Evolutionary conservation across 139 green algal genomes (phyloP).

Genomic region (Coelastrella sp.): DNA sequence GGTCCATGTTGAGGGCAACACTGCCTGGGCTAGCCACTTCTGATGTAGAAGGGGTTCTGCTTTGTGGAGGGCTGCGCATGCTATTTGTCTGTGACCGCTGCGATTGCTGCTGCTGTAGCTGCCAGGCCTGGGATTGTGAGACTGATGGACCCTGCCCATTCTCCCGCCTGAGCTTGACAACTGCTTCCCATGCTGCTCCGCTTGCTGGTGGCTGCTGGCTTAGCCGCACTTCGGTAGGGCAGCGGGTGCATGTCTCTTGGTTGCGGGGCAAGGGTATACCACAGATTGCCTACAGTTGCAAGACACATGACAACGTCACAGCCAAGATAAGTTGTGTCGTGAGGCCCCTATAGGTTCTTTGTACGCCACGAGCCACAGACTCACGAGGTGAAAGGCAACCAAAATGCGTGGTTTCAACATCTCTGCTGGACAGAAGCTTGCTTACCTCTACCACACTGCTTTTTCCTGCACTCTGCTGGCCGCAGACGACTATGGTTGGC

Average conservation of each 20-base stretch:
- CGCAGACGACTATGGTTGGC: slow-evolving; percentile 53
- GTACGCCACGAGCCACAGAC: not conserved
- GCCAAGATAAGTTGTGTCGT: not conserved
- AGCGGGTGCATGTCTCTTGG: slow-evolving; percentile 61
- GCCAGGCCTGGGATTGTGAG: not conserved
- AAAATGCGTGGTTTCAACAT: too few species aligned
- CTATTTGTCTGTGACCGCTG: not conserved
- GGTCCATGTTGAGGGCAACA: not conserved
- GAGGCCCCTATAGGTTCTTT: too few species aligned
- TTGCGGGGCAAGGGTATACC: slow-evolving; percentile 56
- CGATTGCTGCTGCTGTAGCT: not conserved
- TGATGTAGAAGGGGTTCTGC: not conserved
- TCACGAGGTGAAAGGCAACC: too few species aligned
- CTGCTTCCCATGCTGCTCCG: slow-evolving; percentile 11
- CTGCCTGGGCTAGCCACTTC: not conserved
- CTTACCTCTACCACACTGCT: slow-evolving; percentile 34
- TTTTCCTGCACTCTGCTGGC: slow-evolving; percentile 61
- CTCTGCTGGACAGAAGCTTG: not conserved
- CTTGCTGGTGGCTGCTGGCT: slow-evolving; percentile 32
- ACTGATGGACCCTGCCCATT: not conserved
- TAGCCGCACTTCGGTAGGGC: slow-evolving; percentile 60
- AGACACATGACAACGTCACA: not conserved
- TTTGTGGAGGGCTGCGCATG: slow-evolving; percentile 6
- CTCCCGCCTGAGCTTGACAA: slow-evolving; percentile 29
- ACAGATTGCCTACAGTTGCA: slow-evolving; percentile 33